phyloP scores from a whole-genome alignment of 73 alveolate species.

The Paramecium sonneborni region DNA sequence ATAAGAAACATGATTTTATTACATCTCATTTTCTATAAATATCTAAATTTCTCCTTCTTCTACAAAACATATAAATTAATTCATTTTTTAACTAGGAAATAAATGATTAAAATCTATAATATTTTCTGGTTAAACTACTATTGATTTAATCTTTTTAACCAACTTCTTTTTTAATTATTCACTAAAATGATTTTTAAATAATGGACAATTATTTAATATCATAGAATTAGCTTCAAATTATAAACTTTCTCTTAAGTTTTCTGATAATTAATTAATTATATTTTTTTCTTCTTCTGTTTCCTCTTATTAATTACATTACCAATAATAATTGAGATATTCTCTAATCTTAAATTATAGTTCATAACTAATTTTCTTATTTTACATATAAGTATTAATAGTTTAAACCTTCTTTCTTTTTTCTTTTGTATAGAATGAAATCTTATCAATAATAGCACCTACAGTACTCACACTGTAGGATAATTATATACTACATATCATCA shows the following conservation, averaged over 20 bases:
- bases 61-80: slow-evolving; percentile 18
- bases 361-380: slow-evolving; percentile 49
- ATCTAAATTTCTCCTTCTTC: slow-evolving; percentile 38
- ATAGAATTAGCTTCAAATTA: slow-evolving; percentile 39
- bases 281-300: slow-evolving; percentile 45
- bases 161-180: slow-evolving; percentile 5
- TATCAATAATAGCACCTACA: slow-evolving; percentile 59
- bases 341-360: slow-evolving; percentile 47
- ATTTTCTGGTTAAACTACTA: slow-evolving; percentile 43
- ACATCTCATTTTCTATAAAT: slow-evolving; percentile 42
- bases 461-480: slow-evolving; percentile 63
- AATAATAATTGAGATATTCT: slow-evolving; percentile 25
- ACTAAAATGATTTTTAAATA: slow-evolving; percentile 50
- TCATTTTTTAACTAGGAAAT: not conserved
- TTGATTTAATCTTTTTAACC: slow-evolving; percentile 3
- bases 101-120: slow-evolving; percentile 36
- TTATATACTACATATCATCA: slow-evolving; percentile 49
- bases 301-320: slow-evolving; percentile 48
- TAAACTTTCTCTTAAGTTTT: not conserved
- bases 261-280: slow-evolving; percentile 30
- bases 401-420: slow-evolving; percentile 48
- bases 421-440: slow-evolving; percentile 26
- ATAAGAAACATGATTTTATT: not conserved
- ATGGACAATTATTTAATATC: slow-evolving; percentile 16
- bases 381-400: slow-evolving; percentile 51